Evolutionary conservation across 805 yeast species (phyloP).

Genomic region (Zygoascus tannicola): DNA sequence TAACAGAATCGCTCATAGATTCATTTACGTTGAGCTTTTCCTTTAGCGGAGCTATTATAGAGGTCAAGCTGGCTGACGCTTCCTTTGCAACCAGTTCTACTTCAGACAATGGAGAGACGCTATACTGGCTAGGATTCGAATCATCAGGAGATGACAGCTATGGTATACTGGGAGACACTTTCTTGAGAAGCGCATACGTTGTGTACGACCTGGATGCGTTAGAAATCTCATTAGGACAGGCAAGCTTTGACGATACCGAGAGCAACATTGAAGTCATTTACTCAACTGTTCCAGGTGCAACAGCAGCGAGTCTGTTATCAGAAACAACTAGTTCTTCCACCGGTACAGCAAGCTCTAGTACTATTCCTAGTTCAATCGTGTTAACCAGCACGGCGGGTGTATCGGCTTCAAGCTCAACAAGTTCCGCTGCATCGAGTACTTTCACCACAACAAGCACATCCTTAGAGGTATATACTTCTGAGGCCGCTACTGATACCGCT

Average conservation of each 20-base stretch:
- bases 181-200: conserved; percentile 53
- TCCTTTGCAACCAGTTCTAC: conserved; percentile 10
- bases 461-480: no score
- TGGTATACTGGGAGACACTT: conserved; percentile 51
- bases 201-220: conserved; percentile 57
- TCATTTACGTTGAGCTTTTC: conserved; percentile 14
- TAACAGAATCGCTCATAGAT: conserved; percentile 16
- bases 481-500: no score
- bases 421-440: no score
- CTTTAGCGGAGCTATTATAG: conserved; percentile 19
- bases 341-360: background rate
- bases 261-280: conserved; percentile 19
- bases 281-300: conserved; percentile 23
- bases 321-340: background rate
- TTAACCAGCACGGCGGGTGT: background rate
- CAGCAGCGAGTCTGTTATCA: background rate
- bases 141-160: background rate
- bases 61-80: conserved; percentile 21
- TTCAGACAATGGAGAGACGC: conserved; percentile 15
- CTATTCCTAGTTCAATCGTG: background rate
- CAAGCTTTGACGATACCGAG: conserved; percentile 23
- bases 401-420: background rate
- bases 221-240: conserved; percentile 48
- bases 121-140: conserved; percentile 10
- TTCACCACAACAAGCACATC: no score